These are phyloP conservation scores for Monosporozyma siamensis DNA, from an alignment of 805 yeast species.

Conservation along the genomic window DNA sequence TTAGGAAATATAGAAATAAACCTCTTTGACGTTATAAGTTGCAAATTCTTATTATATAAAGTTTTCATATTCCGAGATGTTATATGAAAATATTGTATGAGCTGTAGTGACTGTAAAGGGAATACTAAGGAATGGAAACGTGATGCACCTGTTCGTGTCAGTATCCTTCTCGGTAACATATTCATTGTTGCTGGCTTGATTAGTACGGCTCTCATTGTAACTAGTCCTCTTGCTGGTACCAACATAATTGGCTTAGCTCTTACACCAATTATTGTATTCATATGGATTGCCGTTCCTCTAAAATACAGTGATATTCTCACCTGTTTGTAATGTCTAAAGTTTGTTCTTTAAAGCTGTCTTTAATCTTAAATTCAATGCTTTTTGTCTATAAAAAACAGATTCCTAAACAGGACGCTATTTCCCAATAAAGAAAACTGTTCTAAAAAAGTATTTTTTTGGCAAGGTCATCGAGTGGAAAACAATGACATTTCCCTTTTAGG, in stretches of 20 bases:
- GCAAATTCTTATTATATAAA: conserved; percentile 2
- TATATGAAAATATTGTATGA: conserved; percentile 11
- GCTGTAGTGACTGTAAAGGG: conserved; percentile 15
- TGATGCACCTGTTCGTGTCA: background rate
- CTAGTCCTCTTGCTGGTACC: background rate
- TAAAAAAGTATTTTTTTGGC: too few species aligned
- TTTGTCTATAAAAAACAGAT: too few species aligned
- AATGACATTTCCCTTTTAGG: too few species aligned
- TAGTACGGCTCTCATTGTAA: background rate
- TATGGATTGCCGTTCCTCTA: too few species aligned
- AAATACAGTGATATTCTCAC: too few species aligned
- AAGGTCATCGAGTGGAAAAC: too few species aligned
- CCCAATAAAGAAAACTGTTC: too few species aligned
- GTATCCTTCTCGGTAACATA: background rate
- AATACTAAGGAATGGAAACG: conserved; percentile 16
- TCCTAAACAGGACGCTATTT: too few species aligned
- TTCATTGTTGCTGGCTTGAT: background rate
- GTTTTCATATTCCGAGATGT: conserved; percentile 1
- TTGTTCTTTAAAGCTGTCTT: too few species aligned
- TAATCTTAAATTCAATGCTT: too few species aligned
- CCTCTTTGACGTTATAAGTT: conserved; percentile 14
- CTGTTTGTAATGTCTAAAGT: too few species aligned
- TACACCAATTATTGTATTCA: too few species aligned
- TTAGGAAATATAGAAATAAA: conserved; percentile 37
- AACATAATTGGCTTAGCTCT: background rate